These are phyloP conservation scores for Paecilomyces niveus DNA, from an alignment of 2,329 filamentous ascomycete species.

Conservation along the genomic window DNA sequence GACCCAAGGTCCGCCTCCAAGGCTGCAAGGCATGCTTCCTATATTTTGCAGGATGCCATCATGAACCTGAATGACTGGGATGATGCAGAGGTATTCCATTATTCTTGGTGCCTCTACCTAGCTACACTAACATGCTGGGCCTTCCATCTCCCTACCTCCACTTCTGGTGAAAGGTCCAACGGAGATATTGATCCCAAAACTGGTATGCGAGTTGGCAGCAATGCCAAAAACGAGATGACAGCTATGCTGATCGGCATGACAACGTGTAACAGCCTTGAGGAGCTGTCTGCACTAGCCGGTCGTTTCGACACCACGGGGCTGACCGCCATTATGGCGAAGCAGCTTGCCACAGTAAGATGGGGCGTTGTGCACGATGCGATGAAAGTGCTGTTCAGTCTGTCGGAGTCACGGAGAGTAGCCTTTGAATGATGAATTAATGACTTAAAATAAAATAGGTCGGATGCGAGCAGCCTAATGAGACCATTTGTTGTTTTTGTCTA, in stretches of 20 bases:
- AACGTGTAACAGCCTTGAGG: conserved; percentile 26
- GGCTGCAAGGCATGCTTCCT: conserved; percentile 49
- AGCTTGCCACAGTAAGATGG: conserved; percentile 53
- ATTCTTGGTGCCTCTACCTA: conserved; percentile 57
- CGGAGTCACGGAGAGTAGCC: background rate
- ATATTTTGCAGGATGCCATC: conserved; percentile 45
- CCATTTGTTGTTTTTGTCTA: too few relatives aligned
- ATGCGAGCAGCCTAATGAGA: too few relatives aligned
- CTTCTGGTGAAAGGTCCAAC: background rate
- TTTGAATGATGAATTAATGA: background rate
- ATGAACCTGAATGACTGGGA: conserved; percentile 45
- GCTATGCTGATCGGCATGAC: conserved; percentile 28
- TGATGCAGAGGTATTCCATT: conserved; percentile 51
- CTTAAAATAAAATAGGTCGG: too few relatives aligned
- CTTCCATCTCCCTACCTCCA: conserved; percentile 41
- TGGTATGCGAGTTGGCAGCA: conserved; percentile 32
- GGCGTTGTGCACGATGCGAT: conserved; percentile 57
- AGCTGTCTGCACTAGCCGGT: conserved; percentile 31
- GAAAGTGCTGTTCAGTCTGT: conserved; percentile 41
- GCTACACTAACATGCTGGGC: conserved; percentile 54
- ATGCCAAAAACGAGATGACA: conserved; percentile 30
- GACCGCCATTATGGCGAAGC: conserved; percentile 49
- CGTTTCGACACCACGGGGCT: conserved; percentile 47
- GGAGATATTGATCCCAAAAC: conserved; percentile 12
- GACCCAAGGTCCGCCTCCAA: conserved; percentile 28